These are phyloP conservation scores for Tilletia horrida DNA, from an alignment of 1,284 basidiomycete genomes.

Conservation along the genomic window DNA sequence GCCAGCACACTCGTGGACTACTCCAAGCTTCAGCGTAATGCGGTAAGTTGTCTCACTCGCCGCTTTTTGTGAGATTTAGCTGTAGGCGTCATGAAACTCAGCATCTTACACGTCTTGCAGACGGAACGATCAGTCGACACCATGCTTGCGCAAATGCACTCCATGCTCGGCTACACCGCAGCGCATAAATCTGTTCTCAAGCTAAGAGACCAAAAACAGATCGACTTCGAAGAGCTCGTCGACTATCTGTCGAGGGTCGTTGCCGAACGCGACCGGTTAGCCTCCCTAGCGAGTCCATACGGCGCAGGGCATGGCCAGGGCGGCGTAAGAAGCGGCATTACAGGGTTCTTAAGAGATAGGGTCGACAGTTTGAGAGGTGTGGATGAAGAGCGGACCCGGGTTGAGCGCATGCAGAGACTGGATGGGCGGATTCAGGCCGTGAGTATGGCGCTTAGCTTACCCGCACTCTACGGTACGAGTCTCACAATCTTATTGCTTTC, in stretches of 20 bases:
- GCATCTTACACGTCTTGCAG: conserved; percentile 13
- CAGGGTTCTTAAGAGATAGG: conserved; percentile 84
- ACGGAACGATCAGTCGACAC: conserved; percentile 58
- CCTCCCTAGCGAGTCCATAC: conserved; percentile 40
- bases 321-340: conserved; percentile 62
- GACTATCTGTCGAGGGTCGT: conserved; percentile 89
- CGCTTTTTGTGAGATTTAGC: neutral
- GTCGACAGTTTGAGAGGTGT: conserved; percentile 86
- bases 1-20: conserved; percentile 88
- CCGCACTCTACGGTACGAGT: no score
- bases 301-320: conserved; percentile 45
- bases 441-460: no score
- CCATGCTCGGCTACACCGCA: conserved; percentile 79
- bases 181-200: conserved; percentile 87
- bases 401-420: conserved; percentile 86
- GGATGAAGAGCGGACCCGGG: conserved; percentile 86
- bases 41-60: conserved; percentile 27
- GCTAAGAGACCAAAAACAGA: conserved; percentile 93
- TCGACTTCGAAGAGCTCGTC: conserved; percentile 96
- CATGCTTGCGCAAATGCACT: conserved; percentile 81
- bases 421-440: conserved; percentile 94
- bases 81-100: neutral
- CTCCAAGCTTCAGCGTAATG: conserved; percentile 38
- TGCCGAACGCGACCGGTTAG: conserved; percentile 80
- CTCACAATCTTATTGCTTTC: no score